Evolutionary conservation across 2,329 filamentous ascomycete genomes (phyloP), one percentile per base, ranked within the genome.

Genomic region (Raffaelea arxii): DNA sequence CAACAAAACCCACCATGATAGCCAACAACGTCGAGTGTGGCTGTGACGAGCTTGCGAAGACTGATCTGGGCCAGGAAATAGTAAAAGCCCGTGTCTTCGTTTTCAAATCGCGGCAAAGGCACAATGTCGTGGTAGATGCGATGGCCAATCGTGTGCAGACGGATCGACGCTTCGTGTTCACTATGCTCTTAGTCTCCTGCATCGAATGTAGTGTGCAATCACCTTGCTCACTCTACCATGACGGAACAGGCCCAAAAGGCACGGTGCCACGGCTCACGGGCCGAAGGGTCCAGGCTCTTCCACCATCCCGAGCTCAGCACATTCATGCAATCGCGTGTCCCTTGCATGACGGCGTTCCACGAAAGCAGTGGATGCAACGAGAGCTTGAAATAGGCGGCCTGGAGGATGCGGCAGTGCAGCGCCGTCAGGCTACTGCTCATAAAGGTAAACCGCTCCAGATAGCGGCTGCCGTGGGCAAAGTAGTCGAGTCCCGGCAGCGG

Each of bases 21-120:
- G 14, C 50, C 48, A 6, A 50, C 50, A 1, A 50, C 48, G 21
- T 50, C 50, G 16, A 52, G 46, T 1, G 46, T 43, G 21, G 38
- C 43, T 18, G 40, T 42, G 6, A 52, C 40, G 18, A 50, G 46
- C n/a, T 52, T 52, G 12, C 50, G 48, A 9, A 52, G 41, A 40
- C 50, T 52, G 24, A 52, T 50, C 30, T 50, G 47, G 12, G 50
- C 48, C 2, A 52, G 38, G 23, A 52, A 52, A n/a, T 46, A 50
- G 41, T 52, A 52, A 39, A 50, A 52, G n/a, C 48, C 48, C 1
- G 48, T 50, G 43, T 50, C 46, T 24, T 52, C 51, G 27, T 50
- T 49, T 27, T 49, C 48, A 40, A 50, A 50, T 6, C 23, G 40
- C n/a, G 47, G 47, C n/a, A 52, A 41, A 7, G 45, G 50, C 9